Evolutionary conservation across 257 asterid genomes (phyloP), one percentile per base, ranked within the genome.

Genomic region (Cruciata laevipes): DNA sequence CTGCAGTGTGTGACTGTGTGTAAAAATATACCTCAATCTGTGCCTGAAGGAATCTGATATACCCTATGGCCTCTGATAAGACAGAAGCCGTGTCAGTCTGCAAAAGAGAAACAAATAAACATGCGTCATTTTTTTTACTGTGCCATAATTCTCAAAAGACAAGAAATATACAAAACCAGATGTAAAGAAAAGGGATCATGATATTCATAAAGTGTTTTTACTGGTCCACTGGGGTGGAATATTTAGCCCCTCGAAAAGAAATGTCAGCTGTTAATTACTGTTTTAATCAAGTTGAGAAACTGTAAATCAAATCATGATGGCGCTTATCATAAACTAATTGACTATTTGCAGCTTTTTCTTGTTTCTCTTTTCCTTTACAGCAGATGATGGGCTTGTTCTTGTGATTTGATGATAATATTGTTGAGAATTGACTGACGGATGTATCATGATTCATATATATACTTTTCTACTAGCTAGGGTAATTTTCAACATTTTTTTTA

Each of bases 1-100:
- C 55, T 47, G 21, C 16, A 47, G 60, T 53, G 60, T 53, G 27
- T n/a, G 24, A 53, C 13, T 53, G 25, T 53, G 25, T 53, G 12
- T 18, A 42, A 42, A 42, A 3, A 42, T 42, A 2, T 65, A 93
- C 97, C 97, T 92, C 88, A 82, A 92, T 89, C 75, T 87, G 98
- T 58, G 78, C 81, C 61, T 89, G 97, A 69, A 89, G 96, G 97
- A 89, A 86, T 89, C 95, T 86, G 81, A 92, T 87, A 85, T 82
- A 87, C 63, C 91, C 97, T 76, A 89, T 89, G 77, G 95, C 87
- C 76, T 92, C 98, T 83, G 96, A 92, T 88, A 92, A 82, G 73
- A 92, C 98, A 72, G 98, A 92, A 77, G 98, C 98, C 69, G 98
- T 92, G 85, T 92, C 98, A 84, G 97, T 92, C 98, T 92, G 98